Percentiles rank a stretch among this genome's conserved stretches.
phyloP scores from a whole-genome alignment of 192 early-diverging fungal species.

The Coemansia sp. region DNA sequence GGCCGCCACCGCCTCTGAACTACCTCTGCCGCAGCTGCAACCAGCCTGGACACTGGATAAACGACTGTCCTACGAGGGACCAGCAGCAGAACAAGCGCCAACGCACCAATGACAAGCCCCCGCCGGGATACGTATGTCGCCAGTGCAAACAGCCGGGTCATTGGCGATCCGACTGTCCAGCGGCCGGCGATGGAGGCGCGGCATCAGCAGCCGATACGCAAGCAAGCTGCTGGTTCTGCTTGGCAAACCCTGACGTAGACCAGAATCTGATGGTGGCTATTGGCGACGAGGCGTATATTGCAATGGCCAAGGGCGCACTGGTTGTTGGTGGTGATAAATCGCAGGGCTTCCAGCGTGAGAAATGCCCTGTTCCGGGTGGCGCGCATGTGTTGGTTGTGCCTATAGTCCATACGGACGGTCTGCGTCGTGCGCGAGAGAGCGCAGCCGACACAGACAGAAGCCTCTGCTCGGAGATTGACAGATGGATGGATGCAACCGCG shows the following conservation, averaged over 20 bases:
- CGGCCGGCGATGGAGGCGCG: constrained; percentile 13
- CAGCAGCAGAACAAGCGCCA: constrained; percentile 42
- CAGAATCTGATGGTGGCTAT: constrained; percentile 89
- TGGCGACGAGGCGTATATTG: constrained; percentile 76
- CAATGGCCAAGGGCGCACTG: constrained; percentile 88
- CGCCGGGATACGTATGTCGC: constrained; percentile 53
- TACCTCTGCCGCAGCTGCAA: constrained; percentile 66
- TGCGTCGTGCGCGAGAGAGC: constrained; percentile 38
- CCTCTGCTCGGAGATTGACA: constrained; percentile 60
- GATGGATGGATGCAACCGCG: constrained; percentile 35
- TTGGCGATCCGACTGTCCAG: constrained; percentile 55
- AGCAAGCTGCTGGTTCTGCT: constrained; percentile 91
- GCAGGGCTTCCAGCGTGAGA: constrained; percentile 14
- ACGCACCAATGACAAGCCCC: constrained; percentile 34
- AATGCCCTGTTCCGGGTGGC: constrained; percentile 68
- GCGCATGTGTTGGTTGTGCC: constrained; percentile 81
- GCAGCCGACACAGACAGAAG: constrained; percentile 45
- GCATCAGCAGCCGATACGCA: not conserved
- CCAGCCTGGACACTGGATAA: constrained; percentile 65
- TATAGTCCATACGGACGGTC: constrained; percentile 56
- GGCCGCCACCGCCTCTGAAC: constrained; percentile 48
- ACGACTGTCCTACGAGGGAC: constrained; percentile 60
- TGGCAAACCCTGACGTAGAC: constrained; percentile 85
- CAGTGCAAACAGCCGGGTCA: constrained; percentile 58
- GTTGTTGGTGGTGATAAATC: constrained; percentile 38